These are phyloP conservation scores for Leptomonas seymouri DNA, from an alignment of 208 protist species.

Conservation along the genomic window DNA sequence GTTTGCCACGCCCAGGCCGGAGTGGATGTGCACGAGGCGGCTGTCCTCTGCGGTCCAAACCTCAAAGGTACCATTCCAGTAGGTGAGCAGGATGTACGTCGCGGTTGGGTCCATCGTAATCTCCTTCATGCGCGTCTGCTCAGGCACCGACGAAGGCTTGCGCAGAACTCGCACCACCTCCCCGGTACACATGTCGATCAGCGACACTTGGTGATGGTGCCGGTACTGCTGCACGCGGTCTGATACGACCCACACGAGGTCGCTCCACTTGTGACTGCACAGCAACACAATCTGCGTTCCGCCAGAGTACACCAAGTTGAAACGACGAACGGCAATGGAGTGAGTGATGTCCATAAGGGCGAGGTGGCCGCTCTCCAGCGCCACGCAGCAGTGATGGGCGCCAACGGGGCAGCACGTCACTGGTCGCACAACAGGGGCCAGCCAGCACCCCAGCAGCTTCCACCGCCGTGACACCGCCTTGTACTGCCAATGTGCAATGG, in stretches of 20 bases:
- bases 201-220: constrained; percentile 80
- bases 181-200: constrained; percentile 76
- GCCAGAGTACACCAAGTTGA: constrained; percentile 78
- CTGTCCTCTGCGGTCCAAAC: constrained; percentile 73
- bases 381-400: constrained; percentile 56
- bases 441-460: constrained; percentile 50
- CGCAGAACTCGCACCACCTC: constrained; percentile 71
- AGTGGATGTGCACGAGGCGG: constrained; percentile 73
- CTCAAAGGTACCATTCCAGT: constrained; percentile 83
- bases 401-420: constrained; percentile 46
- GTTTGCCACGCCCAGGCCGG: constrained; percentile 67
- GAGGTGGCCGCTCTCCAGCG: constrained; percentile 71
- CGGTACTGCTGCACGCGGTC: constrained; percentile 48
- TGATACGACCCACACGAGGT: constrained; percentile 80
- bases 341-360: constrained; percentile 69
- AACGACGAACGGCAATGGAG: constrained; percentile 50
- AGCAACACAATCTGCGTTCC: constrained; percentile 74
- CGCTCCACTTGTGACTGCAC: constrained; percentile 61
- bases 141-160: constrained; percentile 59
- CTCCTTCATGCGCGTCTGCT: constrained; percentile 67
- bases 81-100: constrained; percentile 70
- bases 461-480: constrained; percentile 48
- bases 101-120: constrained; percentile 54
- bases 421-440: constrained; percentile 48
- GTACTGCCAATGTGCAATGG: constrained; percentile 75